Evolutionary conservation across 768 basidiomycete species (phyloP).

Genomic region (Naganishia vishniacii): DNA sequence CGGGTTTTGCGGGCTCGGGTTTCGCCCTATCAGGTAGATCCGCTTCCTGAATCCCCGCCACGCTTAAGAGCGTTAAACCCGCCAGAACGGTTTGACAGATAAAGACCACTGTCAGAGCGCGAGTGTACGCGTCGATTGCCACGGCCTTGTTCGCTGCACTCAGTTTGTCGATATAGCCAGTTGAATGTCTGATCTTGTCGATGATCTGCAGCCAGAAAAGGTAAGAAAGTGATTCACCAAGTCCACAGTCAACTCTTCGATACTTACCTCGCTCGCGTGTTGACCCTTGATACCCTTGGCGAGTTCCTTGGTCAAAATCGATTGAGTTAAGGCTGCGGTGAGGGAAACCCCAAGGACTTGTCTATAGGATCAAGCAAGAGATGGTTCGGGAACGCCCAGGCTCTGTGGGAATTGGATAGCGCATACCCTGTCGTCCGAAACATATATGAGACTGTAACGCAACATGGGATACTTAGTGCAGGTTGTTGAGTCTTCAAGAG

Average conservation of each 20-base stretch:
- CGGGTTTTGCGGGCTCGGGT: constrained; percentile 2
- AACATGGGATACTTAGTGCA: background rate
- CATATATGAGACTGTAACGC: constrained; percentile 22
- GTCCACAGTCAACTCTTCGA: background rate
- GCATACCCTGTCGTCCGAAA: constrained; percentile 65
- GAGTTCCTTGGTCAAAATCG: constrained; percentile 66
- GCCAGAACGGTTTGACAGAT: constrained; percentile 37
- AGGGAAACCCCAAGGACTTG: constrained; percentile 93
- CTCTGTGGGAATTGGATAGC: too few species aligned
- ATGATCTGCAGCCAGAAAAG: constrained; percentile 34
- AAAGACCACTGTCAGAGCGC: constrained; percentile 41
- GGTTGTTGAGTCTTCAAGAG: too few species aligned
- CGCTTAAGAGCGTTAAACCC: constrained; percentile 29
- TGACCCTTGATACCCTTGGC: constrained; percentile 70
- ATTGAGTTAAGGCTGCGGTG: constrained; percentile 76
- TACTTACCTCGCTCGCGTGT: constrained; percentile 52
- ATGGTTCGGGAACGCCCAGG: background rate
- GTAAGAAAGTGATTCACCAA: background rate
- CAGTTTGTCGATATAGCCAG: constrained; percentile 40
- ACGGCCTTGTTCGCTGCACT: constrained; percentile 25
- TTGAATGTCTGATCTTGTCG: constrained; percentile 42
- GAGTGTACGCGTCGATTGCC: constrained; percentile 34
- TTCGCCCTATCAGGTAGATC: constrained; percentile 32
- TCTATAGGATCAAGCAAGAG: constrained; percentile 40
- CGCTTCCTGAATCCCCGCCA: constrained; percentile 36